Conservation (phyloP, 768 basidiomycete genomes). For the Mycena albidolilacea region DNA sequence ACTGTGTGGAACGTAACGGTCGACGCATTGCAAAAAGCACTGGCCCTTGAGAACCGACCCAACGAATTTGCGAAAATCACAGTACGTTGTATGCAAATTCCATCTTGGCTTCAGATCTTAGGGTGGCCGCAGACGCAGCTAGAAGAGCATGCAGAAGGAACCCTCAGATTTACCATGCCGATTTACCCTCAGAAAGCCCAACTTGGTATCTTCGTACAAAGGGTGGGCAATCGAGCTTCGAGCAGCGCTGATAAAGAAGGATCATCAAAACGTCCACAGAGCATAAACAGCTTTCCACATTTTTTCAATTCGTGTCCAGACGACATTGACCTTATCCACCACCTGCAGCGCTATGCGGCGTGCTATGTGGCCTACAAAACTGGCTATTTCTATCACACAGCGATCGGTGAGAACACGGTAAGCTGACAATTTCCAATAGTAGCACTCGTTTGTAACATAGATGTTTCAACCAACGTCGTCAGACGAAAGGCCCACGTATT, state of each 20-base stretch:
- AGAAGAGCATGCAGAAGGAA: constrained; percentile 15
- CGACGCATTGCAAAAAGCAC: constrained; percentile 24
- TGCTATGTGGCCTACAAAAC: constrained; percentile 31
- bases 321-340: constrained; percentile 17
- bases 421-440: neutral
- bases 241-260: neutral
- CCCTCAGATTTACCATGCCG: constrained; percentile 23
- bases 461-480: neutral
- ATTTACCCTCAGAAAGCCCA: constrained; percentile 28
- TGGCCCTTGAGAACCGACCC: constrained; percentile 10
- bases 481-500: neutral
- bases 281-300: constrained; percentile 11
- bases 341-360: constrained; percentile 36
- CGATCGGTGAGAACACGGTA: neutral
- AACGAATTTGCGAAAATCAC: constrained; percentile 6
- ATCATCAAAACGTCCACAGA: neutral
- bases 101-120: neutral
- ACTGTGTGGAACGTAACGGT: constrained; percentile 15
- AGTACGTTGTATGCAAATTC: neutral
- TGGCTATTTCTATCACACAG: constrained; percentile 21
- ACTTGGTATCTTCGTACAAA: constrained; percentile 27
- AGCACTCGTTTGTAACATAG: neutral
- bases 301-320: constrained; percentile 13
- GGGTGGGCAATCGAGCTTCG: constrained; percentile 5
- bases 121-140: constrained; percentile 4